Percentiles rank a stretch among this genome's conserved stretches.
Conservation (phyloP, 2,329 filamentous ascomycete genomes). For the Ampelomyces quisqualis region DNA sequence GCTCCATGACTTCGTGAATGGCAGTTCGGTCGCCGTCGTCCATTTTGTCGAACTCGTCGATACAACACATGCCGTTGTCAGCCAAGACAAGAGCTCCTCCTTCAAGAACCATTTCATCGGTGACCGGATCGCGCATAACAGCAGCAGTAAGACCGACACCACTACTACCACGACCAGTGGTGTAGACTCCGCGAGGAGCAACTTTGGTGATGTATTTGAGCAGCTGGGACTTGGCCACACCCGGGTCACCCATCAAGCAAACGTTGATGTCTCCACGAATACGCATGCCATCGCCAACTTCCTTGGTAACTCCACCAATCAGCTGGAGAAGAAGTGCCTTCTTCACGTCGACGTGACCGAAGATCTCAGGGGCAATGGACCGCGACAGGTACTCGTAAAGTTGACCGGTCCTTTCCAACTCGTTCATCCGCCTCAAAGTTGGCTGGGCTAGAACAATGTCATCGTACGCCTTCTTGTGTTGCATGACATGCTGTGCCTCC, state of each 20-base stretch:
- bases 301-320: conserved; percentile 93
- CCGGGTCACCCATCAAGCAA: conserved; percentile 97
- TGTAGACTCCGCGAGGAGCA: conserved; percentile 86
- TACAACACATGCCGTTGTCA: conserved; percentile 82
- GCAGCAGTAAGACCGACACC: conserved; percentile 80
- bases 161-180: conserved; percentile 76
- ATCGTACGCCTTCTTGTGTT: conserved; percentile 98
- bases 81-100: conserved; percentile 77
- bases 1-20: conserved; percentile 87
- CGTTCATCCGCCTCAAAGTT: conserved; percentile 79
- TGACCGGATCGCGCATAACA: conserved; percentile 81
- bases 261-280: conserved; percentile 99
- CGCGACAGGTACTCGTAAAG: conserved; percentile 94
- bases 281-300: conserved; percentile 97
- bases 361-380: conserved; percentile 97
- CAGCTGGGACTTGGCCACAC: conserved; percentile 98
- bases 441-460: conserved; percentile 81
- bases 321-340: conserved; percentile 94
- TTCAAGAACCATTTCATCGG: conserved; percentile 81
- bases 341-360: conserved; percentile 94
- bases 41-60: conserved; percentile 90
- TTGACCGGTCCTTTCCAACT: conserved; percentile 80
- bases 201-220: conserved; percentile 99
- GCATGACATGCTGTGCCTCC: conserved; percentile 87
- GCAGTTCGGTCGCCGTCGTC: conserved; percentile 79